Conservation (phyloP, 208 protist genomes). For the Crithidia expoeki region DNA sequence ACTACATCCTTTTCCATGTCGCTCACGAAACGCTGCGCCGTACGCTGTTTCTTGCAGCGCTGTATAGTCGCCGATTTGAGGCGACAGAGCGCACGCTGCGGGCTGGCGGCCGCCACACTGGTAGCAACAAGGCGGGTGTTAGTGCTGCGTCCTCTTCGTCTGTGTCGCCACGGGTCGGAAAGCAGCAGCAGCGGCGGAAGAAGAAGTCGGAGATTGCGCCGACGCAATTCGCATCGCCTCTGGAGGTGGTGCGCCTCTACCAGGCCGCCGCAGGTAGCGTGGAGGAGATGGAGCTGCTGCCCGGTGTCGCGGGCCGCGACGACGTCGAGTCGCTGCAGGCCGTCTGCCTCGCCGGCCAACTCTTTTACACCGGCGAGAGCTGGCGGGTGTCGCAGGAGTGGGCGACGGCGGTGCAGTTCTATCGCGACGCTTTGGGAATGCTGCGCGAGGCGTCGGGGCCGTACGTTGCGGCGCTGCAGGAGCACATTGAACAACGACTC, state of each 20-base stretch:
- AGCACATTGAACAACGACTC: slow-evolving; percentile 42
- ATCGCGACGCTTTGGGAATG: slow-evolving; percentile 47
- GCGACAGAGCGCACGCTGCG: slow-evolving; percentile 70
- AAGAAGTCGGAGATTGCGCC: slow-evolving; percentile 57
- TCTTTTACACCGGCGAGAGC: slow-evolving; percentile 74
- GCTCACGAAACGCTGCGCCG: slow-evolving; percentile 71
- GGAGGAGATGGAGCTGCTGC: slow-evolving; percentile 81
- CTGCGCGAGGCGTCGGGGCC: slow-evolving; percentile 30
- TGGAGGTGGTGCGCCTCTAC: slow-evolving; percentile 87
- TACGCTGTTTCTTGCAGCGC: slow-evolving; percentile 70
- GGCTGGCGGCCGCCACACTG: background rate
- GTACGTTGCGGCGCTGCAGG: slow-evolving; percentile 38
- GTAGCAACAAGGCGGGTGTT: background rate
- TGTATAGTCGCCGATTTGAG: slow-evolving; percentile 71
- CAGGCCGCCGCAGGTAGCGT: slow-evolving; percentile 66
- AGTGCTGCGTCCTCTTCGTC: background rate
- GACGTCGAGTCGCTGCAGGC: slow-evolving; percentile 58
- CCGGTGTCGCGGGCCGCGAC: slow-evolving; percentile 61
- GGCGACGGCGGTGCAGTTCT: slow-evolving; percentile 40
- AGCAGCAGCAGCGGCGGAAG: slow-evolving; percentile 20
- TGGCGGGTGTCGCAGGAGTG: slow-evolving; percentile 55
- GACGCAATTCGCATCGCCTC: slow-evolving; percentile 75
- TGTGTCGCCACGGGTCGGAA: background rate
- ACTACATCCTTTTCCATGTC: slow-evolving; percentile 84
- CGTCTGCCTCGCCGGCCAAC: slow-evolving; percentile 57